Percentiles rank a stretch among this genome's conserved stretches.
Conservation (phyloP, 371 early-diverging fungal genomes). For the Zancudomyces culisetae region DNA sequence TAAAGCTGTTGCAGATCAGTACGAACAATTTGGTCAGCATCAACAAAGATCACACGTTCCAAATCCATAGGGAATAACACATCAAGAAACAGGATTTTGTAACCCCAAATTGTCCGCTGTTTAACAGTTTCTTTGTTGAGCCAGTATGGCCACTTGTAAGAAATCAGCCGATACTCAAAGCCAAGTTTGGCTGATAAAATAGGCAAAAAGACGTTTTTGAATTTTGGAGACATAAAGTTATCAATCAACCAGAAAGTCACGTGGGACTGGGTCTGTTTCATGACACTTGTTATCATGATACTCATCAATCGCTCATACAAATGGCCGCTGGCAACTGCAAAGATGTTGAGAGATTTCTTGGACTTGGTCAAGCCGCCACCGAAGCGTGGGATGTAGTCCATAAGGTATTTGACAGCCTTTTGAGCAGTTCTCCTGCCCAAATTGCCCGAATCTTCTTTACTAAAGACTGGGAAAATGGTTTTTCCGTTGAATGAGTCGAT, state of each 20-base stretch:
- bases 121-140: slow-evolving; percentile 75
- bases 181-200: slow-evolving; percentile 56
- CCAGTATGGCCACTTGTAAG: slow-evolving; percentile 97
- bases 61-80: slow-evolving; percentile 83
- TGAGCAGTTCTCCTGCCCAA: neutral
- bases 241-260: slow-evolving; percentile 96
- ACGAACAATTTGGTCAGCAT: slow-evolving; percentile 94
- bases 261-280: slow-evolving; percentile 58
- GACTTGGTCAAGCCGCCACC: slow-evolving; percentile 1
- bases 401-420: slow-evolving; percentile 3
- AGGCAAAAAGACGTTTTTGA: slow-evolving; percentile 86
- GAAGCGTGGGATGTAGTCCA: slow-evolving; percentile 13
- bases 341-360: slow-evolving; percentile 56
- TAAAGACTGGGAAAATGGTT: slow-evolving; percentile 52
- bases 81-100: slow-evolving; percentile 93
- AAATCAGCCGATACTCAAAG: slow-evolving; percentile 82
- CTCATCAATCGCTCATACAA: slow-evolving; percentile 88
- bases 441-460: slow-evolving; percentile 7
- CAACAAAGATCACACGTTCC: slow-evolving; percentile 93
- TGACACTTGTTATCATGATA: slow-evolving; percentile 89
- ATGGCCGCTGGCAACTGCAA: slow-evolving; percentile 92
- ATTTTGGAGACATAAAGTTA: slow-evolving; percentile 85
- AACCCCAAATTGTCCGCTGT: slow-evolving; percentile 93
- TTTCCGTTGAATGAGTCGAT: slow-evolving; percentile 52
- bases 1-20: slow-evolving; percentile 78